Conservation (phyloP, 495 filamentous ascomycete species). For the Hypoxylon perforatum region DNA sequence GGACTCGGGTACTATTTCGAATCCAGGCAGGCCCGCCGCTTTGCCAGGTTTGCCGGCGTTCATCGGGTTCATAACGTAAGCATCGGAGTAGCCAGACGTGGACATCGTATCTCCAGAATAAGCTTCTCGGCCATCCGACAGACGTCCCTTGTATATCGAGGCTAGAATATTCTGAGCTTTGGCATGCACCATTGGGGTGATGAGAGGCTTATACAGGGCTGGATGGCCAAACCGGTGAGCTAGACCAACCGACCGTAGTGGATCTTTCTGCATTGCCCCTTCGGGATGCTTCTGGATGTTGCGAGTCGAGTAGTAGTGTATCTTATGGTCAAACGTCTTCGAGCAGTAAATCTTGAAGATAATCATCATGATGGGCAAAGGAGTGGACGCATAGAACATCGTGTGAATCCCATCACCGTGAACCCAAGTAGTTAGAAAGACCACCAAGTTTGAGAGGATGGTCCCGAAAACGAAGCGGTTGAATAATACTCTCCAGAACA, state of each 20-base stretch:
- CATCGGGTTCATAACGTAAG: conserved; percentile 82
- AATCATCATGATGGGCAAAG: conserved; percentile 82
- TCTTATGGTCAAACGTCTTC: conserved; percentile 76
- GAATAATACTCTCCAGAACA: conserved; percentile 89
- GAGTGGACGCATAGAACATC: conserved; percentile 72
- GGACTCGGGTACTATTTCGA: conserved; percentile 89
- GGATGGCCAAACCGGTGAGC: conserved; percentile 89
- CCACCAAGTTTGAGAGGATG: conserved; percentile 80
- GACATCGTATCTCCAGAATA: conserved; percentile 69
- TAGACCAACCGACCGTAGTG: conserved; percentile 72
- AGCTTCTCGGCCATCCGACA: conserved; percentile 64
- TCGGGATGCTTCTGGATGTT: conserved; percentile 65
- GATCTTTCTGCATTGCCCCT: conserved; percentile 55
- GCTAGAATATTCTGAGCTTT: conserved; percentile 85
- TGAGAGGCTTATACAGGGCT: conserved; percentile 85
- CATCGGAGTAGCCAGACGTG: conserved; percentile 75
- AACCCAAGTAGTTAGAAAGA: conserved; percentile 78
- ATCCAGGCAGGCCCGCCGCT: conserved; percentile 64
- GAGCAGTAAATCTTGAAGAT: conserved; percentile 90
- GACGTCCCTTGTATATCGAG: conserved; percentile 81
- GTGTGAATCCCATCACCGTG: conserved; percentile 63
- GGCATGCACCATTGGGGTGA: conserved; percentile 95
- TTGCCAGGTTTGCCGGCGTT: conserved; percentile 79
- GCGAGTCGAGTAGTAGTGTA: conserved; percentile 77
- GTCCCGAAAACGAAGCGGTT: conserved; percentile 90